Conservation (phyloP, 1,139 yeast genomes). For the Saccharomycopsis phalli region DNA sequence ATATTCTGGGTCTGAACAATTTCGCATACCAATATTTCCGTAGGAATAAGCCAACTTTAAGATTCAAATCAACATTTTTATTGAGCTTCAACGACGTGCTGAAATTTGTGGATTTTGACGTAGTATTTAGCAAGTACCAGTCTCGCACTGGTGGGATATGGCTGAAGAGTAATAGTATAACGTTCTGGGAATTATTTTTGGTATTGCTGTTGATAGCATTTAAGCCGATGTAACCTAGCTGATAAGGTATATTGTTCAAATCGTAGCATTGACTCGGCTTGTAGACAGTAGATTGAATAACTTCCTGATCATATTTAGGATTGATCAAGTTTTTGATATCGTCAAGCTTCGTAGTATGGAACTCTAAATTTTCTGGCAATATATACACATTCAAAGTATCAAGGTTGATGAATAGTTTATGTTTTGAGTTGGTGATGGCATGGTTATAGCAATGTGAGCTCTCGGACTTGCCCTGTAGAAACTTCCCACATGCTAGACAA, state of each 20-base stretch:
- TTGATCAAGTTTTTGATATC: slow-evolving; percentile 46
- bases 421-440: slow-evolving; percentile 45
- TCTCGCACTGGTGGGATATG: slow-evolving; percentile 50
- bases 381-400: slow-evolving; percentile 40
- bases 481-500: slow-evolving; percentile 68
- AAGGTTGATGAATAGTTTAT: slow-evolving; percentile 56
- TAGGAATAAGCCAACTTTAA: slow-evolving; percentile 36
- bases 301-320: slow-evolving; percentile 36
- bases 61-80: slow-evolving; percentile 26
- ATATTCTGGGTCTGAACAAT: slow-evolving; percentile 51
- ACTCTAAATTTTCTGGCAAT: slow-evolving; percentile 52
- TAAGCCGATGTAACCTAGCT: slow-evolving; percentile 60
- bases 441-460: slow-evolving; percentile 63
- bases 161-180: slow-evolving; percentile 44
- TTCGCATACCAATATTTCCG: slow-evolving; percentile 58
- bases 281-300: background rate
- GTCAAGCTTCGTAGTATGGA: slow-evolving; percentile 28
- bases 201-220: slow-evolving; percentile 53
- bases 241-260: slow-evolving; percentile 37
- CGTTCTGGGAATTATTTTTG: slow-evolving; percentile 46
- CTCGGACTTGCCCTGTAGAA: slow-evolving; percentile 57
- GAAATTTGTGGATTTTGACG: slow-evolving; percentile 6
- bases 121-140: slow-evolving; percentile 33
- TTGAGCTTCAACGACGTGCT: slow-evolving; percentile 1
- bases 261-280: slow-evolving; percentile 28